These are phyloP conservation scores for Ogataea saltuana DNA, from an alignment of 805 yeast species.

Conservation along the genomic window DNA sequence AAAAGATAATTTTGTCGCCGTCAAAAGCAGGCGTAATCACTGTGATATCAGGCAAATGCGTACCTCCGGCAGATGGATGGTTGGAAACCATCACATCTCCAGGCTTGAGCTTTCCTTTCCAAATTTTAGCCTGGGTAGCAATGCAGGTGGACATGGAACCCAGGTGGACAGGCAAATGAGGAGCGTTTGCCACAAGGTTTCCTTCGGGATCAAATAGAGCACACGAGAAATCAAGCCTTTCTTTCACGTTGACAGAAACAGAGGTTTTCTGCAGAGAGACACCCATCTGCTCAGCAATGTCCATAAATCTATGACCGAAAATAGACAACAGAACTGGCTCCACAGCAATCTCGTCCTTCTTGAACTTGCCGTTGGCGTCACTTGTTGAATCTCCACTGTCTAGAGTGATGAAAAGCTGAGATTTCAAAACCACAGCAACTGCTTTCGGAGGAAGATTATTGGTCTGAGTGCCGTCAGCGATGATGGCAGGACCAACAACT, in stretches of 20 bases:
- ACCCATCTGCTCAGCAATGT: constrained; percentile 91
- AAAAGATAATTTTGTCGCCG: constrained; percentile 65
- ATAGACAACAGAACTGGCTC: constrained; percentile 77
- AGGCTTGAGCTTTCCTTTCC: constrained; percentile 62
- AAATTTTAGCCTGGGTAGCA: constrained; percentile 58
- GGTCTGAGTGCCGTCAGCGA: constrained; percentile 82
- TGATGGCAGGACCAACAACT: constrained; percentile 70
- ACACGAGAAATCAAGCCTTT: constrained; percentile 80
- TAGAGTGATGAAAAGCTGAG: constrained; percentile 57
- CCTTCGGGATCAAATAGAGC: constrained; percentile 78
- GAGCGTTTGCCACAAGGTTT: constrained; percentile 84
- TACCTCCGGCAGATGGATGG: constrained; percentile 84
- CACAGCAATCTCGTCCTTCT: constrained; percentile 33
- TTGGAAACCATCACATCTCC: constrained; percentile 81
- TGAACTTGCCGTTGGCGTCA: constrained; percentile 10
- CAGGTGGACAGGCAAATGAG: constrained; percentile 83
- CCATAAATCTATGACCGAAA: constrained; percentile 84
- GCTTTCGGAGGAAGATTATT: constrained; percentile 67
- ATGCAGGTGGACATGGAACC: constrained; percentile 87
- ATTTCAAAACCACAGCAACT: constrained; percentile 52
- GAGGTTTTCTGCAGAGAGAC: constrained; percentile 75
- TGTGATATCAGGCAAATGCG: constrained; percentile 88
- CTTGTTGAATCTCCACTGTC: constrained; percentile 8
- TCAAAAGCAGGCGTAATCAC: constrained; percentile 87
- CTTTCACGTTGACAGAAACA: constrained; percentile 81